phyloP scores from a whole-genome alignment of 495 filamentous ascomycete genomes.

The Pyrenula massariospora region DNA sequence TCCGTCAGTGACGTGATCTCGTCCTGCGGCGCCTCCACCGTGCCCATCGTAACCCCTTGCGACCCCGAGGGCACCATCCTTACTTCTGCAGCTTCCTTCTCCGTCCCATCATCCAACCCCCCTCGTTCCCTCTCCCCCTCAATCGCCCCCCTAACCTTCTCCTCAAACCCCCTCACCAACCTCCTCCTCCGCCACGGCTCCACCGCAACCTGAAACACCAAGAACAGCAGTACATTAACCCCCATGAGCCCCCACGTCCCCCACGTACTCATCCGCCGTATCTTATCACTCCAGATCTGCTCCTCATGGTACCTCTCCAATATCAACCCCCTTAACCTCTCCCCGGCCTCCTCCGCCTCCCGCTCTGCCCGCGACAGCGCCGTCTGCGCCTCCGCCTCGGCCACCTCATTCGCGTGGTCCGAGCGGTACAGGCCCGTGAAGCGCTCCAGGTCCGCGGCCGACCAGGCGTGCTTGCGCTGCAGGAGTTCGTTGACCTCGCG shows the following conservation, averaged over 20 bases:
- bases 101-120: too few species aligned
- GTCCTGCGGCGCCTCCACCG: constrained; percentile 4
- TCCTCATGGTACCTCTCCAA: constrained; percentile 93
- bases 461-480: constrained; percentile 89
- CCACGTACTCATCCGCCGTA: constrained; percentile 92
- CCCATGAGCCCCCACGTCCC: constrained; percentile 98
- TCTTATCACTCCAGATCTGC: constrained; percentile 98
- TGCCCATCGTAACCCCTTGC: constrained; percentile 1
- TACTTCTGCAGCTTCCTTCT: background rate
- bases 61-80: constrained; percentile 2
- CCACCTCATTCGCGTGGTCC: constrained; percentile 86
- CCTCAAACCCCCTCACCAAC: constrained; percentile 66
- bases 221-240: constrained; percentile 79
- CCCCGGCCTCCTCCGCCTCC: constrained; percentile 62
- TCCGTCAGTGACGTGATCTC: constrained; percentile 7
- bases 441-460: constrained; percentile 73
- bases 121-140: constrained; percentile 52
- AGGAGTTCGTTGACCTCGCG: constrained; percentile 91
- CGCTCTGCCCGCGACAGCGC: constrained; percentile 62
- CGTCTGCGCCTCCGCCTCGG: constrained; percentile 63
- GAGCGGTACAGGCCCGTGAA: constrained; percentile 87
- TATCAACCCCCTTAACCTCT: constrained; percentile 65
- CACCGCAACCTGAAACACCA: constrained; percentile 82
- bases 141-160: constrained; percentile 69
- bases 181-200: constrained; percentile 83